A percentile compares a stretch with the other conserved stretches of the same genome.
Evolutionary conservation across 2,329 filamentous ascomycete species (phyloP).

Genomic region (Hymenoscyphus occultus): DNA sequence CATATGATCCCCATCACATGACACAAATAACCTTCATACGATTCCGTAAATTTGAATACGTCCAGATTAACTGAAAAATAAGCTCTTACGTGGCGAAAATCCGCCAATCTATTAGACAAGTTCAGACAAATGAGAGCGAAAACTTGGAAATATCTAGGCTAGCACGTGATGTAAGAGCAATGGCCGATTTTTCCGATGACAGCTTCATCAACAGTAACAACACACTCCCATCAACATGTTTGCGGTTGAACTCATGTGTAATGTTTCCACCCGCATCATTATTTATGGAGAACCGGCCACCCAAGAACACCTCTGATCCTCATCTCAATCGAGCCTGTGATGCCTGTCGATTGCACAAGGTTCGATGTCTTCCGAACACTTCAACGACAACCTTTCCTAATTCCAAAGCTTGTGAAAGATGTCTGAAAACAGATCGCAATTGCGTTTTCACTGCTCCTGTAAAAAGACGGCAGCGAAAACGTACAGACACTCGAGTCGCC

Average conservation of each 20-base stretch:
- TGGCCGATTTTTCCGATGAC: background rate
- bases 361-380: slow-evolving; percentile 38
- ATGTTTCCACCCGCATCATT: background rate
- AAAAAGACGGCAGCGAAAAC: slow-evolving; percentile 40
- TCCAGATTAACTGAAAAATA: too few relatives aligned
- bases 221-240: background rate
- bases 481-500: slow-evolving; percentile 42
- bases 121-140: too few relatives aligned
- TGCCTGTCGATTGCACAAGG: slow-evolving; percentile 40
- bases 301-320: slow-evolving; percentile 12
- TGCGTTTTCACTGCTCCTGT: slow-evolving; percentile 39
- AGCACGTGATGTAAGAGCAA: background rate
- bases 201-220: background rate
- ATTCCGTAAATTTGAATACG: too few relatives aligned
- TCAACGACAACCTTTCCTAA: slow-evolving; percentile 9
- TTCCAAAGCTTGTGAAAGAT: slow-evolving; percentile 36
- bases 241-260: background rate
- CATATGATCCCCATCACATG: too few relatives aligned
- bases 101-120: too few relatives aligned
- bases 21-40: too few relatives aligned
- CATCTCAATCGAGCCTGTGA: slow-evolving; percentile 38
- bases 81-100: too few relatives aligned
- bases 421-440: slow-evolving; percentile 35
- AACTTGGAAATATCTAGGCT: too few relatives aligned
- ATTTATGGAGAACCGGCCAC: slow-evolving; percentile 5